These are phyloP conservation scores for Trichoderma sp. DNA, from an alignment of 2,329 filamentous ascomycete genomes.

Conservation along the genomic window DNA sequence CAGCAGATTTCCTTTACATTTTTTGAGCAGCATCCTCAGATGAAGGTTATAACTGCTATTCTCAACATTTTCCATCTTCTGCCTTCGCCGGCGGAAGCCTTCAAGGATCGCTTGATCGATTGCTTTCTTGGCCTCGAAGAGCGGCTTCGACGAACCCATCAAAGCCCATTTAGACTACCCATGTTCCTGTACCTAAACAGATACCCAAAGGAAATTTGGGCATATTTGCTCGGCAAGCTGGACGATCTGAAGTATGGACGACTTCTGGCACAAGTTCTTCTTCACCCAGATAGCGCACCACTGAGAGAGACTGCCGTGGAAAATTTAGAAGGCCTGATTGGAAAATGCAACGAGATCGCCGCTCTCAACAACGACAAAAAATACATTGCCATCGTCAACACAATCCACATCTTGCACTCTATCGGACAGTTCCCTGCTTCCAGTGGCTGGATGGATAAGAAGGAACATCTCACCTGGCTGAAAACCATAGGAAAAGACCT, in stretches of 20 bases:
- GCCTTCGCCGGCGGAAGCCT: slow-evolving; percentile 84
- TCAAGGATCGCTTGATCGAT: slow-evolving; percentile 88
- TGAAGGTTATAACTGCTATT: slow-evolving; percentile 94
- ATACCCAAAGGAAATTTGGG: slow-evolving; percentile 87
- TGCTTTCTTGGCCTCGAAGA: slow-evolving; percentile 88
- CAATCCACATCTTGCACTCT: slow-evolving; percentile 82
- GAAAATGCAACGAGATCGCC: slow-evolving; percentile 65
- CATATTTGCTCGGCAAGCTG: slow-evolving; percentile 75
- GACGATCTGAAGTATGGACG: slow-evolving; percentile 87
- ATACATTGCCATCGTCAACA: slow-evolving; percentile 76
- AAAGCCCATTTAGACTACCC: slow-evolving; percentile 88
- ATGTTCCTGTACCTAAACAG: slow-evolving; percentile 92
- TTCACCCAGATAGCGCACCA: slow-evolving; percentile 72
- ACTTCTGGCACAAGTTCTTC: slow-evolving; percentile 85
- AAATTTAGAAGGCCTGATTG: slow-evolving; percentile 73
- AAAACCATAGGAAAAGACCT: slow-evolving; percentile 75
- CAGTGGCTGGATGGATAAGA: slow-evolving; percentile 72
- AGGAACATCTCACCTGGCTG: slow-evolving; percentile 63
- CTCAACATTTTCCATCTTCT: slow-evolving; percentile 98
- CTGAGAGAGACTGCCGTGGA: slow-evolving; percentile 75
- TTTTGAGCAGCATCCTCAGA: slow-evolving; percentile 87
- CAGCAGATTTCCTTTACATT: slow-evolving; percentile 94
- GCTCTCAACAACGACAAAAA: slow-evolving; percentile 70
- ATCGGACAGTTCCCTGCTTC: slow-evolving; percentile 67
- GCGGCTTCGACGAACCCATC: slow-evolving; percentile 80